Percentiles rank a stretch among this genome's conserved stretches.
Conservation (phyloP, 2,329 filamentous ascomycete genomes). For the Aspergillus sp. region DNA sequence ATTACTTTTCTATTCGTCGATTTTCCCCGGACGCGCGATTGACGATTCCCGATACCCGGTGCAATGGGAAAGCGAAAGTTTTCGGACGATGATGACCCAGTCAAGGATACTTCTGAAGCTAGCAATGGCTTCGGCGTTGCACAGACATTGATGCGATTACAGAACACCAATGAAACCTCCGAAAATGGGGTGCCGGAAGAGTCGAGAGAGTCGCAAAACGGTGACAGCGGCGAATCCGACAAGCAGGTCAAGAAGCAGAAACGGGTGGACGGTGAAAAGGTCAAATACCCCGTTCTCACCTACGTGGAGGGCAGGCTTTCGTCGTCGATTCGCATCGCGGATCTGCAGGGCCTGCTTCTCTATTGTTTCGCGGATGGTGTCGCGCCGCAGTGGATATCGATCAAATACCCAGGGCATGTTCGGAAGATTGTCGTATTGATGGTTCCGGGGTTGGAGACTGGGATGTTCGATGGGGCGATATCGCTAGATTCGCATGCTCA, state of each 20-base stretch:
- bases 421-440: constrained; percentile 79
- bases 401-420: constrained; percentile 51
- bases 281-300: constrained; percentile 48
- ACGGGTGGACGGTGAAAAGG: constrained; percentile 35
- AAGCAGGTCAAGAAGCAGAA: constrained; percentile 23
- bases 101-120: constrained; percentile 8
- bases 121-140: constrained; percentile 23
- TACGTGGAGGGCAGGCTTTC: constrained; percentile 50
- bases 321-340: constrained; percentile 50
- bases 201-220: constrained; percentile 8
- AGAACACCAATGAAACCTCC: constrained; percentile 12
- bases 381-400: constrained; percentile 57
- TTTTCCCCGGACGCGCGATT: background rate
- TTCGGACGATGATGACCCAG: constrained; percentile 19
- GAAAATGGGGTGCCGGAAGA: constrained; percentile 2
- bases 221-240: constrained; percentile 5
- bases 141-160: constrained; percentile 26
- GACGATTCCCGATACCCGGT: background rate
- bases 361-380: constrained; percentile 57
- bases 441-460: constrained; percentile 84
- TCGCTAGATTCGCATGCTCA: constrained; percentile 27
- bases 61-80: constrained; percentile 30
- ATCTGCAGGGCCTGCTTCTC: constrained; percentile 53
- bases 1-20: background rate
- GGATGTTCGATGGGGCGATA: constrained; percentile 68